phyloP scores from a whole-genome alignment of 768 basidiomycete genomes.

The Termitomyces sp. region DNA sequence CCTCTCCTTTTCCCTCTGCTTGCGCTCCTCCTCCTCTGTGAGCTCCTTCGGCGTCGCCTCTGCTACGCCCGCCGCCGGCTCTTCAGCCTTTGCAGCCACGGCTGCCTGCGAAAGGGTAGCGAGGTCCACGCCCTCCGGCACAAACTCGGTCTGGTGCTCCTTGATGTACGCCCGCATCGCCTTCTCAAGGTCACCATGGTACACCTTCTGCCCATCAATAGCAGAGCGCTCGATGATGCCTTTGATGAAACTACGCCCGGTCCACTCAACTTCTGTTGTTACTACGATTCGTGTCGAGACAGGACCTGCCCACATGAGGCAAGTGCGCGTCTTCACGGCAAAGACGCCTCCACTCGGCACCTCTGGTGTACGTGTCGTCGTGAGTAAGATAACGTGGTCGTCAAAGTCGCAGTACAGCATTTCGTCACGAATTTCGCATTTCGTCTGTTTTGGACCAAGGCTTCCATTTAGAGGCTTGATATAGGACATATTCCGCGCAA shows the following conservation, averaged over 20 bases:
- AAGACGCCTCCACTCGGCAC: constrained; percentile 94
- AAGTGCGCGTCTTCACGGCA: constrained; percentile 89
- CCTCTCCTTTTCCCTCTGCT: constrained; percentile 63
- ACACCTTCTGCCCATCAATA: constrained; percentile 87
- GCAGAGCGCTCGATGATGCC: constrained; percentile 90
- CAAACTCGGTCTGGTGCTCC: constrained; percentile 85
- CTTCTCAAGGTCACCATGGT: constrained; percentile 77
- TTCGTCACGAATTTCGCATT: constrained; percentile 93
- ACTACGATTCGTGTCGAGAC: constrained; percentile 77
- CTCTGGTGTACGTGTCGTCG: constrained; percentile 90
- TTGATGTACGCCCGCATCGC: constrained; percentile 88
- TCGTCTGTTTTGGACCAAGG: constrained; percentile 91
- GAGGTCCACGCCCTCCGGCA: constrained; percentile 74
- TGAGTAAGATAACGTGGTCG: constrained; percentile 74
- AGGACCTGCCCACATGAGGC: constrained; percentile 88
- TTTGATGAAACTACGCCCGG: constrained; percentile 94
- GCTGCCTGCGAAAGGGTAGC: constrained; percentile 45
- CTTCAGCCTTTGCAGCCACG: constrained; percentile 19
- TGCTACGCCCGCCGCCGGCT: constrained; percentile 13
- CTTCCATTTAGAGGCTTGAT: constrained; percentile 88
- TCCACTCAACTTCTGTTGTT: constrained; percentile 93
- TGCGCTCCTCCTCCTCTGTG: constrained; percentile 33
- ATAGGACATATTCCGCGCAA: constrained; percentile 90
- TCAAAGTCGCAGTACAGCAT: constrained; percentile 77
- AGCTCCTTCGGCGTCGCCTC: constrained; percentile 18